A percentile compares a stretch with the other conserved stretches of the same genome.
Evolutionary conservation across 306 rosid genomes (phyloP).

Genomic region (Arachis stenosperma): DNA sequence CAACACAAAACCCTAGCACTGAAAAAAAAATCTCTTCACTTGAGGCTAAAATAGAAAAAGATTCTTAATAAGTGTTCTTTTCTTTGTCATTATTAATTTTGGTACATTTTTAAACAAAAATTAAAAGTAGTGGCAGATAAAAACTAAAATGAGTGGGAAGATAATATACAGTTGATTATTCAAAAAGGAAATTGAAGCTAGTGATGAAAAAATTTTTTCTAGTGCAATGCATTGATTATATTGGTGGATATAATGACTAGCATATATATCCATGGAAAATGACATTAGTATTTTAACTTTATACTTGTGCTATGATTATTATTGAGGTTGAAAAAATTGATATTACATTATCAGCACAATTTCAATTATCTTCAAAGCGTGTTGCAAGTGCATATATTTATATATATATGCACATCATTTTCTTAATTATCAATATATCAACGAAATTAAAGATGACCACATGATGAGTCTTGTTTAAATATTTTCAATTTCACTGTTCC

Average conservation of each 20-base stretch:
- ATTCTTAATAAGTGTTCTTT: too few relatives aligned
- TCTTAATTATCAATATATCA: conserved; percentile 13
- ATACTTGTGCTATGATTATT: neutral
- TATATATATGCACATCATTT: neutral
- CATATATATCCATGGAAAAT: neutral
- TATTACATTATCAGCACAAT: neutral
- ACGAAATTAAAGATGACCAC: neutral
- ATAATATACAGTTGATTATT: neutral
- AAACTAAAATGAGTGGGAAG: too few relatives aligned
- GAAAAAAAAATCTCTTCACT: neutral
- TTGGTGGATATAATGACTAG: neutral
- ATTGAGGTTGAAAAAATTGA: conserved; percentile 1
- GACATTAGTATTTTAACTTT: neutral
- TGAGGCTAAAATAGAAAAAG: neutral
- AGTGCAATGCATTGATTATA: neutral
- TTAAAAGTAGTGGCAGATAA: too few relatives aligned
- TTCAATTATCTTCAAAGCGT: neutral
- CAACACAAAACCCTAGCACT: neutral
- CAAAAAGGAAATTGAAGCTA: neutral
- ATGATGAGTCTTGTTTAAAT: neutral
- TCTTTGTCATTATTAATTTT: too few relatives aligned
- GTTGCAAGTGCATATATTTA: too few relatives aligned
- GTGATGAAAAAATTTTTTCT: neutral
- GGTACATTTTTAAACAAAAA: too few relatives aligned
- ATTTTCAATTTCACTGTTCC: conserved; percentile 22